phyloP scores from a whole-genome alignment of 2,329 filamentous ascomycete genomes.

The Colletotrichum ledebouriae region DNA sequence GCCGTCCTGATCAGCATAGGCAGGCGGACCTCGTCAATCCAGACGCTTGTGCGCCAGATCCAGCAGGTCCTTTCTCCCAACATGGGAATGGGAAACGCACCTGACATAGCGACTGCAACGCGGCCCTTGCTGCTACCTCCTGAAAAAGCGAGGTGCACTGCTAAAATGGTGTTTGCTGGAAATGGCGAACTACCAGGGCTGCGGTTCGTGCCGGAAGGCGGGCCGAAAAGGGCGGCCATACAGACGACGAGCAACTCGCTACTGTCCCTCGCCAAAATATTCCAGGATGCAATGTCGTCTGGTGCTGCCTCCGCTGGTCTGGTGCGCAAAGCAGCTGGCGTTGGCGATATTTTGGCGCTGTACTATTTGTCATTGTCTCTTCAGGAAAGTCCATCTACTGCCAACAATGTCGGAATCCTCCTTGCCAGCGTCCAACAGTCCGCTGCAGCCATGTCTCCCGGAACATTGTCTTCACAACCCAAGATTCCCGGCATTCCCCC shows the following conservation, averaged over 20 bases:
- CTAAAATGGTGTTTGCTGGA: slow-evolving; percentile 83
- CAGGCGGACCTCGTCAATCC: slow-evolving; percentile 76
- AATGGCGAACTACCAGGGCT: slow-evolving; percentile 86
- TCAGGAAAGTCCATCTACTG: slow-evolving; percentile 95
- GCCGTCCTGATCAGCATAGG: slow-evolving; percentile 91
- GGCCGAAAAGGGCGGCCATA: slow-evolving; percentile 82
- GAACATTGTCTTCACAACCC: slow-evolving; percentile 45
- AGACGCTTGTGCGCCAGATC: slow-evolving; percentile 83
- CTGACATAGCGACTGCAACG: slow-evolving; percentile 49
- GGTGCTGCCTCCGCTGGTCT: slow-evolving; percentile 68
- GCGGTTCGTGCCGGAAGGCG: slow-evolving; percentile 76
- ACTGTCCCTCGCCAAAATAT: slow-evolving; percentile 95
- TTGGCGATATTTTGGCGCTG: slow-evolving; percentile 91
- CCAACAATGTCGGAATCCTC: slow-evolving; percentile 97
- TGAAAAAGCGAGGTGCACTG: slow-evolving; percentile 85
- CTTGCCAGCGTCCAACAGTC: slow-evolving; percentile 91
- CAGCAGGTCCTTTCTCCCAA: slow-evolving; percentile 75
- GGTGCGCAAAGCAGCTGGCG: slow-evolving; percentile 76
- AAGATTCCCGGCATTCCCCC: slow-evolving; percentile 83
- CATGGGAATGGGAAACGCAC: slow-evolving; percentile 20
- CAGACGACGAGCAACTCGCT: slow-evolving; percentile 97
- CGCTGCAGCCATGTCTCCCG: slow-evolving; percentile 50
- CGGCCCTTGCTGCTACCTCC: slow-evolving; percentile 83
- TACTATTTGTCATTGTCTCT: slow-evolving; percentile 96
- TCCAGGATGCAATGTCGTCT: slow-evolving; percentile 93